phyloP scores from a whole-genome alignment of 306 rosid genomes.

The Malus sylvestris region DNA sequence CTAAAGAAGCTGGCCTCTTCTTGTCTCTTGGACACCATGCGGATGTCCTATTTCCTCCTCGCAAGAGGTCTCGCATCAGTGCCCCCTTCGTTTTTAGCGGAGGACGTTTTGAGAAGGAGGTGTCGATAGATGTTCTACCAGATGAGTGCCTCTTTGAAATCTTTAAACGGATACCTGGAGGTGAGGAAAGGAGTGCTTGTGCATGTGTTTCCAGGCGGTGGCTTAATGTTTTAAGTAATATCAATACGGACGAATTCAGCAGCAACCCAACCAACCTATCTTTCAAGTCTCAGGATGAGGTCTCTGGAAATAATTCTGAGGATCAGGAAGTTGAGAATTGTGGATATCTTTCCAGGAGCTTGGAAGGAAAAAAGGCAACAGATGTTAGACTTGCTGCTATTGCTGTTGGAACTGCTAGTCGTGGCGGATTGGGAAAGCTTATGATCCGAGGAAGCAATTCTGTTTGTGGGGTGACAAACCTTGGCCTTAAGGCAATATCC shows the following conservation, averaged over 20 bases:
- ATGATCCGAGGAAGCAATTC: slow-evolving; percentile 51
- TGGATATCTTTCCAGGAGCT: slow-evolving; percentile 75
- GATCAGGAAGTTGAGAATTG: slow-evolving; percentile 48
- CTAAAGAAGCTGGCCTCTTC: slow-evolving; percentile 66
- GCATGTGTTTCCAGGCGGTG: slow-evolving; percentile 83
- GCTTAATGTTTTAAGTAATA: slow-evolving; percentile 80
- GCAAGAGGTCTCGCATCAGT: slow-evolving; percentile 64
- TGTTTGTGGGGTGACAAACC: slow-evolving; percentile 41
- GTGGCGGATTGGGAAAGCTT: slow-evolving; percentile 93
- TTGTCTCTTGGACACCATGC: slow-evolving; percentile 64
- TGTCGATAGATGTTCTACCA: slow-evolving; percentile 67
- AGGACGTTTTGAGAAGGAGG: slow-evolving; percentile 39
- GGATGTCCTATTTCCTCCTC: slow-evolving; percentile 54
- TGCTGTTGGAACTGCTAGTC: slow-evolving; percentile 73
- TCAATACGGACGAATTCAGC: slow-evolving; percentile 45
- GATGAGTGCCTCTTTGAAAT: slow-evolving; percentile 95
- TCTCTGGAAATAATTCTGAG: slow-evolving; percentile 24
- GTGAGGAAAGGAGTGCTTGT: slow-evolving; percentile 64
- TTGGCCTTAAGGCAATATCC: slow-evolving; percentile 73
- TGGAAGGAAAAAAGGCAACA: slow-evolving; percentile 83
- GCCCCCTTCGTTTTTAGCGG: slow-evolving; percentile 48
- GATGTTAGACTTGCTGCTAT: slow-evolving; percentile 93
- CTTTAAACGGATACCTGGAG: slow-evolving; percentile 76
- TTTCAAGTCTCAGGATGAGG: slow-evolving; percentile 16
- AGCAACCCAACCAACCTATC: slow-evolving; percentile 7